Percentiles rank a stretch among this genome's conserved stretches.
phyloP scores from a whole-genome alignment of 2,329 filamentous ascomycete genomes.

The Leptographium lundbergii region DNA sequence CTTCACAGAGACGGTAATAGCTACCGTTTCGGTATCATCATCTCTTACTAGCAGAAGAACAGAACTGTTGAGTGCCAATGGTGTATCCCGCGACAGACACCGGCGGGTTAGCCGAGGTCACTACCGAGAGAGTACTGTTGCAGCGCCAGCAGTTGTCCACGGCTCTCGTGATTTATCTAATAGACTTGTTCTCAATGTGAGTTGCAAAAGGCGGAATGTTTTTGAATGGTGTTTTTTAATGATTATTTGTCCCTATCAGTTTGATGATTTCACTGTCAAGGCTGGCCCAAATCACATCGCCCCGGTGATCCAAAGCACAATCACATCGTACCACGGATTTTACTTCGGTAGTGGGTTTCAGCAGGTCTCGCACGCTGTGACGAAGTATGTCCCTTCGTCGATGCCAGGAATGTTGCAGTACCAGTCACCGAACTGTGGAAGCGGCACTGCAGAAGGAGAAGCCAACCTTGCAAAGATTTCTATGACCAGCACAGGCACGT shows the following conservation, averaged over 20 bases:
- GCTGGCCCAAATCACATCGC: background rate
- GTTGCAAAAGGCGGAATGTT: background rate
- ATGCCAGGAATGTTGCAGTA: conserved; percentile 13
- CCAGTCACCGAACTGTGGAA: conserved; percentile 13
- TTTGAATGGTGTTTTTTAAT: background rate
- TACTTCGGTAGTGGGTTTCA: conserved; percentile 23
- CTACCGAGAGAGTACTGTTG: background rate
- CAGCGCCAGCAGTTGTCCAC: background rate
- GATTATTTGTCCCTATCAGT: conserved; percentile 6
- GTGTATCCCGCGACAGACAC: too few species aligned
- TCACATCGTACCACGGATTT: conserved; percentile 17
- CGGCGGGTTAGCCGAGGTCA: too few species aligned
- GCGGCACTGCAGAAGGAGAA: background rate
- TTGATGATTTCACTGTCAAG: conserved; percentile 11
- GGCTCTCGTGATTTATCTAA: background rate
- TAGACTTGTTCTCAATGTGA: background rate
- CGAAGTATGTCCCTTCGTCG: conserved; percentile 12
- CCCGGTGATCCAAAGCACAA: conserved; percentile 6
- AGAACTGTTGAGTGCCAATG: too few species aligned
- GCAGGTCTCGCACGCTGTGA: conserved; percentile 15
- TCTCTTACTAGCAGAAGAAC: background rate
- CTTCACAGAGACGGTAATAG: background rate
- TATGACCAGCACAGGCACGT: conserved; percentile 16
- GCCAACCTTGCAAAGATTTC: conserved; percentile 15
- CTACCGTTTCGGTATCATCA: background rate